phyloP scores from a whole-genome alignment of 768 basidiomycete species.

The Tulasnella sp. region DNA sequence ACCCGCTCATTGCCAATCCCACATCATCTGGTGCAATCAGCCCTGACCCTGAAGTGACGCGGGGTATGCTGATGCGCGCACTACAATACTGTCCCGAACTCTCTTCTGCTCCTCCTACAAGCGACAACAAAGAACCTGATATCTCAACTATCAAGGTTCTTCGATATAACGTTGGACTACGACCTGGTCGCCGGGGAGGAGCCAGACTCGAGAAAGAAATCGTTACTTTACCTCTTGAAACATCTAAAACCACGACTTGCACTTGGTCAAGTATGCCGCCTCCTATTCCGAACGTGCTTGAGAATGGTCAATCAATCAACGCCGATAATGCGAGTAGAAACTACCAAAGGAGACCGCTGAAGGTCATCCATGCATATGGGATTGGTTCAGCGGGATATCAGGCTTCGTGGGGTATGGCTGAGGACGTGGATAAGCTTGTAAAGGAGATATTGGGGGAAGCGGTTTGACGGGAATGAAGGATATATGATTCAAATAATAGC shows the following conservation, averaged over 20 bases:
- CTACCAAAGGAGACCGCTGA: slow-evolving; percentile 19
- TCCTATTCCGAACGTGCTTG: slow-evolving; percentile 17
- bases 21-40: not conserved
- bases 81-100: slow-evolving; percentile 14
- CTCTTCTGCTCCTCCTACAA: slow-evolving; percentile 29
- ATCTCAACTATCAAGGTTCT: slow-evolving; percentile 32
- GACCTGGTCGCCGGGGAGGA: slow-evolving; percentile 44
- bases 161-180: slow-evolving; percentile 43
- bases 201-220: slow-evolving; percentile 41
- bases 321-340: slow-evolving; percentile 20
- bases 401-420: slow-evolving; percentile 33
- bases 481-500: too few species aligned
- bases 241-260: not conserved
- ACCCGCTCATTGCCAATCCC: not conserved
- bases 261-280: slow-evolving; percentile 2
- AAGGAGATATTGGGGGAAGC: slow-evolving; percentile 2
- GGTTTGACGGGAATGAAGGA: not conserved
- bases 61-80: slow-evolving; percentile 36
- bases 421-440: slow-evolving; percentile 25
- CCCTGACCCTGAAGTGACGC: slow-evolving; percentile 27
- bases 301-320: slow-evolving; percentile 9
- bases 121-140: slow-evolving; percentile 15
- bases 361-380: slow-evolving; percentile 47
- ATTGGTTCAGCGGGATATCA: slow-evolving; percentile 30
- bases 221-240: slow-evolving; percentile 28